A percentile compares a stretch with the other conserved stretches of the same genome.
Conservation (phyloP, 805 yeast species). For the Myxozyma vanderwaltii region DNA sequence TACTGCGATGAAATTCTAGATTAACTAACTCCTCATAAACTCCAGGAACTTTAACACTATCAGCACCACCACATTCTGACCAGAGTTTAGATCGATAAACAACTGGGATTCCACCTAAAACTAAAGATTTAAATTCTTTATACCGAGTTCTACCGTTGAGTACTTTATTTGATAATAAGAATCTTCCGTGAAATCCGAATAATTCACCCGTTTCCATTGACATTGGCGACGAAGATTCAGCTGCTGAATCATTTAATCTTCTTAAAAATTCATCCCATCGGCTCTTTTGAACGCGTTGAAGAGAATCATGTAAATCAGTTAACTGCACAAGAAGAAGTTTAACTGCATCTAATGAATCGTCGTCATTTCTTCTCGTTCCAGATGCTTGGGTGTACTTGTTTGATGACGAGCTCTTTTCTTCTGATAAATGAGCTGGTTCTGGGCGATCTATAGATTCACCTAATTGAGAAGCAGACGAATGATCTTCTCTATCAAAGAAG, state of each 20-base stretch:
- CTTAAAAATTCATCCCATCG: slow-evolving; percentile 53
- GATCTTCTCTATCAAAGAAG: slow-evolving; percentile 17
- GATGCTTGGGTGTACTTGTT: background rate
- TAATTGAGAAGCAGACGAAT: background rate
- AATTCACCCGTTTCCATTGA: slow-evolving; percentile 41
- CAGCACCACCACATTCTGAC: slow-evolving; percentile 59
- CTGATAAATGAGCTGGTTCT: slow-evolving; percentile 23
- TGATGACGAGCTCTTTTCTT: background rate
- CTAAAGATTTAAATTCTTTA: slow-evolving; percentile 44
- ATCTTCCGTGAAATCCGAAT: slow-evolving; percentile 48
- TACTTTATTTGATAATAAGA: slow-evolving; percentile 37
- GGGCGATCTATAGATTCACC: slow-evolving; percentile 14
- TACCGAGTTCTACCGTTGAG: slow-evolving; percentile 31
- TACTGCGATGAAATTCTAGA: slow-evolving; percentile 24
- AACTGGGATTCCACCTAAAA: slow-evolving; percentile 53
- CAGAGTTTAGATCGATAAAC: slow-evolving; percentile 53
- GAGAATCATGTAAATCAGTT: slow-evolving; percentile 50
- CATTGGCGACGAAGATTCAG: slow-evolving; percentile 34
- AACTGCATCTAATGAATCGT: slow-evolving; percentile 30
- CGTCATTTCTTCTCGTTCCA: background rate
- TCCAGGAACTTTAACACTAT: slow-evolving; percentile 49
- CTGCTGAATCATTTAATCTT: slow-evolving; percentile 40
- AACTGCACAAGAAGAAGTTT: slow-evolving; percentile 45
- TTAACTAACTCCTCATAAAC: slow-evolving; percentile 46
- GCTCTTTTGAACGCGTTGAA: slow-evolving; percentile 45